Percentiles rank a stretch among this genome's conserved stretches.
Evolutionary conservation across 352 stramenopile genomes (phyloP).

Genomic region (Phytophthora citrophthora): DNA sequence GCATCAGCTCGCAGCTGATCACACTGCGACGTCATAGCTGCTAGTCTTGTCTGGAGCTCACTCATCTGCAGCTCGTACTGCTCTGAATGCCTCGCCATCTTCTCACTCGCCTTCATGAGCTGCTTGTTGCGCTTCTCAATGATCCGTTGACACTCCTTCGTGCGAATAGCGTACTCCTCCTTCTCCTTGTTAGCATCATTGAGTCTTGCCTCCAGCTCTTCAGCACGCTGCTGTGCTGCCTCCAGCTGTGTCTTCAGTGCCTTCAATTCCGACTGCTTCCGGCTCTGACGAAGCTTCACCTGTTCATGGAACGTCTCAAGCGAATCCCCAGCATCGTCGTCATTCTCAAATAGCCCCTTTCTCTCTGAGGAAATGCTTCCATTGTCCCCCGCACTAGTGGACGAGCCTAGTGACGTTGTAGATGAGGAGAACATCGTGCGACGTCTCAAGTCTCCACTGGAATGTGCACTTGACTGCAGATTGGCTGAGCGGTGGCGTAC

Average conservation of each 20-base stretch:
- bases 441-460: conserved; percentile 28
- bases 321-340: conserved; percentile 72
- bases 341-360: conserved; percentile 77
- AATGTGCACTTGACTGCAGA: conserved; percentile 29
- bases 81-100: conserved; percentile 65
- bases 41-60: conserved; percentile 53
- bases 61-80: conserved; percentile 58
- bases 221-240: conserved; percentile 27
- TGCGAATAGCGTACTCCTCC: conserved; percentile 69
- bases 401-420: conserved; percentile 28
- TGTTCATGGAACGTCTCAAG: conserved; percentile 75
- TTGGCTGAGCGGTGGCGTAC: conserved; percentile 34
- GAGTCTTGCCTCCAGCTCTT: conserved; percentile 48
- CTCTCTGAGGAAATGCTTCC: conserved; percentile 41
- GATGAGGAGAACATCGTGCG: conserved; percentile 52
- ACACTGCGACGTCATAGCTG: conserved; percentile 40
- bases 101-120: conserved; percentile 83
- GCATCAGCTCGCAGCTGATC: conserved; percentile 43
- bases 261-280: conserved; percentile 74
- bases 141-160: conserved; percentile 81
- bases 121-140: conserved; percentile 90
- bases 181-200: conserved; percentile 51
- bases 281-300: conserved; percentile 72
- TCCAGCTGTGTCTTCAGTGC: conserved; percentile 55
- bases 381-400: conserved; percentile 4